Base-by-base conservation (phyloP, 2,329 filamentous ascomycete species). In the Zelopaecilomyces penicillatus region DNA sequence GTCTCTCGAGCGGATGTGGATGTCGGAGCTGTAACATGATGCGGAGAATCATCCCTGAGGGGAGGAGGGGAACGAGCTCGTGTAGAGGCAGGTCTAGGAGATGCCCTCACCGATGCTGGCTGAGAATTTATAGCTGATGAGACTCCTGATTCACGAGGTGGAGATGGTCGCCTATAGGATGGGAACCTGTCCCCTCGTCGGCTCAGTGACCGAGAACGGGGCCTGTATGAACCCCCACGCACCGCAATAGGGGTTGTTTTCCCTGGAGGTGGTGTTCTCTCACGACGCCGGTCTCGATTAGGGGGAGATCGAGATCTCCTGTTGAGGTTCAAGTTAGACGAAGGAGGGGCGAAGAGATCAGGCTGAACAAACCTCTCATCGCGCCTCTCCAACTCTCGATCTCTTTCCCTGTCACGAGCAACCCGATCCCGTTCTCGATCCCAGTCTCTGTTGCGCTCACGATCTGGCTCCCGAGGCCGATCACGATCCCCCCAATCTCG, bases 281-380 rank as follows among this genome's bases (percentile, higher is more conserved):
- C 62, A 27, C 62, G 66, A 29, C 63, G 68, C 47, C 63, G 68
- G 47, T 76, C 73, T 55, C 72, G 65, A 34, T 66, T 66, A 46
- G 67, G 69, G 1, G 76, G 75, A 31, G 76, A 79, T 39, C 76
- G 68, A 27, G 76, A 80, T 53, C 76, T 67, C 50, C 74, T 68
- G 59, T 73, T 75, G 51, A 50, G 31, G 48, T 38, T 32, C n/a
- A 28, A 12, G 27, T 36, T 38, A 50, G 48, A 60, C 44, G 58
- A 34, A 7, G 5, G 40, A 10, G 11, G 28, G n/a, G 10, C 34
- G 31, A 34, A 42, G 4, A 32, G 12, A 10, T 8, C n/a, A 32
- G 36, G 26, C 7, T 6, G 10, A 42, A 37, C 58, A 55, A 48
- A 65, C 62, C 66, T 62, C 32, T 69, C 66, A 44, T 73, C 69